Evolutionary conservation across 345 rosid genomes (phyloP).

Genomic region (Aegle marmelos): DNA sequence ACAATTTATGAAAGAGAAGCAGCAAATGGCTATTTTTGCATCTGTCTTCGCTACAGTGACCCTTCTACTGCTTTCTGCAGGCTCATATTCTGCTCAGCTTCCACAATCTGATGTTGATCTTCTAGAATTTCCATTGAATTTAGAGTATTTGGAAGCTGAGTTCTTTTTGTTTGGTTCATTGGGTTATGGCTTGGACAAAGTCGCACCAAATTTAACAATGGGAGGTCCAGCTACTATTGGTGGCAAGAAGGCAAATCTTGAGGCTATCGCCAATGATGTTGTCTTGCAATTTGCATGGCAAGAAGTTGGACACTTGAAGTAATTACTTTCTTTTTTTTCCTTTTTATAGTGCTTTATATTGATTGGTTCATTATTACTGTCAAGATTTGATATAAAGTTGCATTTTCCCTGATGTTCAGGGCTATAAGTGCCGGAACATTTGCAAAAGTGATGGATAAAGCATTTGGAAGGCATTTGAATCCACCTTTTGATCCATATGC

Average conservation of each 20-base stretch:
- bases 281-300: slow-evolving; percentile 79
- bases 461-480: slow-evolving; percentile 40
- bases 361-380: too few relatives aligned
- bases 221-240: slow-evolving; percentile 84
- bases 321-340: background rate
- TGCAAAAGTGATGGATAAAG: slow-evolving; percentile 49
- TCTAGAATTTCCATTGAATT: slow-evolving; percentile 75
- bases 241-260: slow-evolving; percentile 57
- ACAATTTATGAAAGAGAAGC: background rate
- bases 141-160: slow-evolving; percentile 93
- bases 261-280: slow-evolving; percentile 47
- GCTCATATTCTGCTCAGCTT: slow-evolving; percentile 14
- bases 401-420: slow-evolving; percentile 31
- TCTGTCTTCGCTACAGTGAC: slow-evolving; percentile 17
- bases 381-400: background rate
- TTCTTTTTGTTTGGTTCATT: slow-evolving; percentile 68
- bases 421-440: slow-evolving; percentile 60
- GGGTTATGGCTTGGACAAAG: slow-evolving; percentile 69
- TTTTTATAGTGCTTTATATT: too few relatives aligned
- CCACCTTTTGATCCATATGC: slow-evolving; percentile 83
- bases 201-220: slow-evolving; percentile 58
- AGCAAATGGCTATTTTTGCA: slow-evolving; percentile 8
- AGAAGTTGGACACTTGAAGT: slow-evolving; percentile 92
- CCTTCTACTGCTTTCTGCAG: slow-evolving; percentile 19
- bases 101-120: slow-evolving; percentile 43